Base-by-base conservation (phyloP, 169 alveolate species). In the Fabrea salina region DNA sequence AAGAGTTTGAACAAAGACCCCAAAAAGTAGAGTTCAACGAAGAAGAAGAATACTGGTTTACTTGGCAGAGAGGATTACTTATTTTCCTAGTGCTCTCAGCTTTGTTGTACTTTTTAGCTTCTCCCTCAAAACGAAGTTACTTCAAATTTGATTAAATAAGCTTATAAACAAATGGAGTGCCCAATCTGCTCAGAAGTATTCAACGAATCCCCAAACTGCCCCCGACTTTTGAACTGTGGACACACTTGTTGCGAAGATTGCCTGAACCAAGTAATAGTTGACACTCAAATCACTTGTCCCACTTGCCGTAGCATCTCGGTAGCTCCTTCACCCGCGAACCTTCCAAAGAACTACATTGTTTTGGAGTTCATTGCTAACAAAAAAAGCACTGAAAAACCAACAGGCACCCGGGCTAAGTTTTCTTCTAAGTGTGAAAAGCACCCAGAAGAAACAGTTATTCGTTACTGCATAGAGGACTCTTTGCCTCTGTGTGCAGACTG, bases 221-320 rank as follows among this genome's bases (percentile, higher is more conserved):
- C 86, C 13, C 44, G 93, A 19, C 81, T 87, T 37, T 71, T 87
- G 8, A 72, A 75, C 25, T 87, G 93, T 41, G 93, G 93, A 16
- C 93, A 87, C 47, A 87, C 93, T 3, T 84, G 87, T 58, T 87
- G 93, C 75, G 85, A 87, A 68, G 75, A 77, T 35, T 87, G 93
- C 40, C 54, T 87, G 16, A 84, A 80, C 80, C 91, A 83, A 39
- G 67, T 87, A 40, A 44, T 86, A 8, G 83, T 86, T 0, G 72
- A 75, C 43, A 84, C 81, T 37, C 86, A 80, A 22, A 75, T 87
- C 4, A 75, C 87, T 4, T 87, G 93, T 66, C 93, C 93, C 4
- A 82, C 91, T n/a, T 83, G 91, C 54, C 44, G 93, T 22, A 70
- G 68, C 11, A 68, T 75, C 35, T 84, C 83, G 39, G 85, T 82